Evolutionary conservation across 2,329 filamentous ascomycete species (phyloP), one percentile per base, ranked within the genome.

Genomic region (Alternaria gaisen): DNA sequence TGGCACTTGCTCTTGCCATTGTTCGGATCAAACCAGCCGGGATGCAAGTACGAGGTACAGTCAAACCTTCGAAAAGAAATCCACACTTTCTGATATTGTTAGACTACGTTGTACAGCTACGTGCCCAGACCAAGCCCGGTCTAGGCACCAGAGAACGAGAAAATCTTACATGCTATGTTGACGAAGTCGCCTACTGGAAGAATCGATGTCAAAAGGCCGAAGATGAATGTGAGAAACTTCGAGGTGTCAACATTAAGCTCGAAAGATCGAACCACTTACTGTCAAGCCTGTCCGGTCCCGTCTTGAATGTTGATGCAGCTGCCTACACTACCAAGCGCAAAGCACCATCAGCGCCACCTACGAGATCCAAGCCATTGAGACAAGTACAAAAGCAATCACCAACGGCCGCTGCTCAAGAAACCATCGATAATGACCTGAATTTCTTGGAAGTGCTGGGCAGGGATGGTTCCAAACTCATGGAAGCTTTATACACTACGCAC

Each of bases 181-280:
- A 83, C 58, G 70, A 78, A 14, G 77, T 78, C 11, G 65, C 75
- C 4, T 82, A 77, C 57, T 82, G 80, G 81, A 64, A 67, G 32
- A 65, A 76, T 8, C 68, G 69, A 43, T 75, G 64, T 41, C 61
- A 67, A 18, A 53, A 55, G 22, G 56, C 66, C 0, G 70, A 79
- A n/a, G 58, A 66, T 6, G 69, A 70, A 34, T 72, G 70, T 41
- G 54, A 63, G 3, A 54, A 65, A 5, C 63, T 79, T 16, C 64
- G 70, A 26, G 60, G 41, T 3, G 58, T 69, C 30, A 71, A 73
- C 34, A 54, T 63, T 9, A 71, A 71, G 30, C 68, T 77, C 2
- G 73, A 77, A 36, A 66, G 72, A 28, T 72, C 71, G 12, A 74
- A 70, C 26, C 71, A 76, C 11, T 41, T 56, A 3, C 43, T 74